phyloP scores from a whole-genome alignment of 352 stramenopile genomes.

The Globisporangium splendens region DNA sequence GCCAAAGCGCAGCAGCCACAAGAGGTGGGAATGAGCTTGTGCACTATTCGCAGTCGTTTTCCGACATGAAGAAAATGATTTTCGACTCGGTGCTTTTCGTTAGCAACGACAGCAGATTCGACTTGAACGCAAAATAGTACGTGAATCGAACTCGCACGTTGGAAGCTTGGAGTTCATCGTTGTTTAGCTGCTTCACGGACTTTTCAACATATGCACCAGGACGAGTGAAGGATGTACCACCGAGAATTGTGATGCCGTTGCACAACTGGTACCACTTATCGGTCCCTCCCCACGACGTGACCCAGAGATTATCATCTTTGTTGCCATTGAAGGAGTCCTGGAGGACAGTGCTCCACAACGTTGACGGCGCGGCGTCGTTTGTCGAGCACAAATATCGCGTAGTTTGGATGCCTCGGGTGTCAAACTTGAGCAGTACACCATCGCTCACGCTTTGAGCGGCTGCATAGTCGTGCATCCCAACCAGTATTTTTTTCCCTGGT shows the following conservation, averaged over 20 bases:
- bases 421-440: conserved; percentile 39
- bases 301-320: conserved; percentile 52
- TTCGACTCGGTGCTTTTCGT: conserved; percentile 29
- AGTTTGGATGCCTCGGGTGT: conserved; percentile 37
- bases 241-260: conserved; percentile 46
- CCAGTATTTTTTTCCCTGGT: conserved; percentile 35
- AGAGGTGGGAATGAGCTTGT: conserved; percentile 26
- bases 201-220: conserved; percentile 44
- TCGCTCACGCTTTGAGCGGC: conserved; percentile 43
- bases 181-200: conserved; percentile 23
- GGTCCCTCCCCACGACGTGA: conserved; percentile 35
- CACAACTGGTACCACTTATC: conserved; percentile 50
- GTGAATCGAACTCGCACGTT: conserved; percentile 54
- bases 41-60: conserved; percentile 46
- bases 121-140: conserved; percentile 60
- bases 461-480: conserved; percentile 43
- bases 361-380: conserved; percentile 47
- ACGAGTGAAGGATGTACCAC: conserved; percentile 28
- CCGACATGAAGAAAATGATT: conserved; percentile 47
- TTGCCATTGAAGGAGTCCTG: conserved; percentile 58
- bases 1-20: background rate
- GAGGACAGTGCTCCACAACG: conserved; percentile 41
- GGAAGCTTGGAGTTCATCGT: conserved; percentile 21
- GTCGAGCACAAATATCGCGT: conserved; percentile 56
- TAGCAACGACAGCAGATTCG: conserved; percentile 19